Base-by-base conservation (phyloP, 345 rosid genomes). In the Ceriops tagal region DNA sequence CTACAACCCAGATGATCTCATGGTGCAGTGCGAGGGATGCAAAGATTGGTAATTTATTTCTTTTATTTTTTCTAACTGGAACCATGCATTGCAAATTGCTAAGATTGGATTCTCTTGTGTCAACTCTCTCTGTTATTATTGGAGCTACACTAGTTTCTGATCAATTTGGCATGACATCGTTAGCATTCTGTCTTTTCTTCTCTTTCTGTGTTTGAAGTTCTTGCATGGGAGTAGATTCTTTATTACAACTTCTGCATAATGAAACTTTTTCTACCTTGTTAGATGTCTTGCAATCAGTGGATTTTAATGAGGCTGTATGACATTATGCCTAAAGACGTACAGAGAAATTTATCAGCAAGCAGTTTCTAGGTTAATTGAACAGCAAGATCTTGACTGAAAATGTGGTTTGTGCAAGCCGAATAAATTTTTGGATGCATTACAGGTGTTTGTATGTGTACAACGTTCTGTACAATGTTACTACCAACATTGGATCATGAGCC, bases 11-110 rank as follows among this genome's bases (percentile, higher is more conserved):
- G 96, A 88, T 71, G 93, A 88, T 67, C 84, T 90, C 61, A 90
- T 88, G 96, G 93, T 90, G 82, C 93, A 86, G 55, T 86, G 96
- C 53, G 96, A 90, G 69, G 92, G 87, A 59, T 90, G 93, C 92
- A 88, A 88, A 78, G 96, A 90, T 76, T 90, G 93, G 96, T 90
- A 84, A 78, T 18, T 67, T 71, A 28, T 60, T 53, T 51, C 47
- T 49, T 13, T 43, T 59, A 5, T 27, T 9, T 26, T 64, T 62
- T 67, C n/a, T 28, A 4, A 32, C 35, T 20, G 28, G 24, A 34
- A 37, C 37, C 18, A 6, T n/a, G 19, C n/a, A 15, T 61, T 30
- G 11, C 22, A 27, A 58, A 59, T 43, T 43, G n/a, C 16, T 31
- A 21, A 28, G 58, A 24, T 58, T 58, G 59, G 52, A 56, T 65